A percentile compares a stretch with the other conserved stretches of the same genome.
phyloP scores from a whole-genome alignment of 306 rosid genomes.

The Acacia confusa region DNA sequence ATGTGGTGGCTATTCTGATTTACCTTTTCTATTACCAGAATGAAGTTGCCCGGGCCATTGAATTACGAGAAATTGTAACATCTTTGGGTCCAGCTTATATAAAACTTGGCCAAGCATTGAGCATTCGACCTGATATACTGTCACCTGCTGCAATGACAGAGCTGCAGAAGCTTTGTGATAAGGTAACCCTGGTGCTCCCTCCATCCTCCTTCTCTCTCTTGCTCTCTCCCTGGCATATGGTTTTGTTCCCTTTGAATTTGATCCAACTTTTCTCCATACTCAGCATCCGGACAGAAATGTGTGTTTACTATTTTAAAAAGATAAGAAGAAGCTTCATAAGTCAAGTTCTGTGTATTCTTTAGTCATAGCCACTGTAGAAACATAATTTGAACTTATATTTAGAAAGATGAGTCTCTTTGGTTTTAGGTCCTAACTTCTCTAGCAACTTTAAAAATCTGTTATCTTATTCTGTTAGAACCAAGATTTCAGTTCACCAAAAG shows the following conservation, averaged over 20 bases:
- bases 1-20: constrained; percentile 22
- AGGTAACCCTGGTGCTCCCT: constrained; percentile 50
- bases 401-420: constrained; percentile 13
- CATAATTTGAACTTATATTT: constrained; percentile 2
- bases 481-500: background rate
- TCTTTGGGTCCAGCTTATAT: constrained; percentile 99
- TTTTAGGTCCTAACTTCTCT: constrained; percentile 22
- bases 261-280: constrained; percentile 1
- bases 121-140: constrained; percentile 94
- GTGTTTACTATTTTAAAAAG: background rate
- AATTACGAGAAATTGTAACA: constrained; percentile 91
- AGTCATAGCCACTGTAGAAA: constrained; percentile 10
- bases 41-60: constrained; percentile 97
- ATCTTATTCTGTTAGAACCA: constrained; percentile 14
- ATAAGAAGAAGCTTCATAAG: constrained; percentile 20
- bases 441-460: constrained; percentile 14
- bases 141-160: constrained; percentile 95
- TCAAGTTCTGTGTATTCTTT: constrained; percentile 21
- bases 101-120: constrained; percentile 98
- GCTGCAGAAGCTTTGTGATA: constrained; percentile 97
- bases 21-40: constrained; percentile 57
- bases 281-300: background rate
- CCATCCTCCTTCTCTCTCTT: background rate
- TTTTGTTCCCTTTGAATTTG: constrained; percentile 25
- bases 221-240: background rate